These are phyloP conservation scores for Phytopythium delawarense DNA, from an alignment of 352 stramenopile genomes.

Conservation along the genomic window DNA sequence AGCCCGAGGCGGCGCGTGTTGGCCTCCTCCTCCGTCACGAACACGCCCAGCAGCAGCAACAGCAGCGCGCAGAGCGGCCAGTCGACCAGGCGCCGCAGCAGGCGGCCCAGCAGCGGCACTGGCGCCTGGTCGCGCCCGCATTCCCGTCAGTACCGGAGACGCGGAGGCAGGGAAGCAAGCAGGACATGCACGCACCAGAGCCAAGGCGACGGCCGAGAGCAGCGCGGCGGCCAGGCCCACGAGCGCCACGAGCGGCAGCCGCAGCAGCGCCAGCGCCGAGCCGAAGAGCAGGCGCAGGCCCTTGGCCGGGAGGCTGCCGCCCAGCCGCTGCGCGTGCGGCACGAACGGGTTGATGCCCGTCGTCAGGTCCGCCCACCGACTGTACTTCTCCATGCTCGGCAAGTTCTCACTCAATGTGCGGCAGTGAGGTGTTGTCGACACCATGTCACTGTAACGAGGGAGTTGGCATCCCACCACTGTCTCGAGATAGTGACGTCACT, in stretches of 20 bases:
- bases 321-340: constrained; percentile 58
- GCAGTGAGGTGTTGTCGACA: neutral
- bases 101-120: constrained; percentile 58
- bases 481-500: no score
- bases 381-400: constrained; percentile 84
- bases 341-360: constrained; percentile 88
- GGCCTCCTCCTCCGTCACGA: constrained; percentile 60
- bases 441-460: neutral
- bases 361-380: constrained; percentile 77
- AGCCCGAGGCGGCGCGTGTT: constrained; percentile 75
- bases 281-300: constrained; percentile 42
- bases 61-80: constrained; percentile 71
- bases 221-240: constrained; percentile 31
- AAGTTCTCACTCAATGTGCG: neutral
- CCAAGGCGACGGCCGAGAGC: constrained; percentile 44
- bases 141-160: neutral
- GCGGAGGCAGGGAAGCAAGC: neutral
- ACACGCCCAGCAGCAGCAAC: constrained; percentile 59
- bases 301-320: constrained; percentile 31
- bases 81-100: constrained; percentile 65
- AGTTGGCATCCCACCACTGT: neutral
- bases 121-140: constrained; percentile 16
- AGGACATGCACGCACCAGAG: constrained; percentile 28
- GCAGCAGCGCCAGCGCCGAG: constrained; percentile 41
- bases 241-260: constrained; percentile 48